Evolutionary conservation across 495 filamentous ascomycete species (phyloP), one percentile per base, ranked within the genome.

Genomic region (Lentithecium fluviatile): DNA sequence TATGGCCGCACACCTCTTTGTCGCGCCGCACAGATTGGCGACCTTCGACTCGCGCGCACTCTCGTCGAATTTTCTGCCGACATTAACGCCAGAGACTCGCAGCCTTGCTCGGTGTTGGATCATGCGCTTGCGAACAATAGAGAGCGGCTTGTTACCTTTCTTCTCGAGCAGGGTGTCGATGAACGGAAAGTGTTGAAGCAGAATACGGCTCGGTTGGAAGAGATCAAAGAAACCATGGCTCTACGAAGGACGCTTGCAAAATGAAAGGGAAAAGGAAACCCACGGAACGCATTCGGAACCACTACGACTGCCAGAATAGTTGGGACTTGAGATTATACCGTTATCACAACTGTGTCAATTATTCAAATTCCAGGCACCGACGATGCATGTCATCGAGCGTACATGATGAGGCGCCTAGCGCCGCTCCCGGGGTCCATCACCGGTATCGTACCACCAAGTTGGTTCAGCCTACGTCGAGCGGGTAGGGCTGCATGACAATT

Each of bases 81-180:
- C 45, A 29, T 59, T 46, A 59, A 59, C 20, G 56, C 56, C 11
- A 40, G n/a, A 19, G 56, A 59, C 47, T 40, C 29, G 15, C 29
- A 59, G 34, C 29, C n/a, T 26, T 17, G 23, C 47, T 59, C 56
- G 1, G 47, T 59, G 2, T 46, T 59, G 6, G 56, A 59, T 23
- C 32, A 40, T 8, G 56, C 56, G 34, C 24, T 59, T 8, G 29
- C 17, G 7, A 17, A 52, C n/a, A 59, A 59, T 24, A 26, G 37
- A 6, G 32, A 42, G 4, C 4, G 5, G 23, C 52, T 59, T 17
- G 56, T 59, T 11, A 17, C 11, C 12, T 59, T 51, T 15, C 46
- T 59, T 19, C 11, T 59, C 17, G 23, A 45, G 11, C 29, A 52
- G 5, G 29, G 45, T 21, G 56, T 59, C 46, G 24, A 59, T 23